Base-by-base conservation (phyloP, 805 yeast species). In the Candida montana region DNA sequence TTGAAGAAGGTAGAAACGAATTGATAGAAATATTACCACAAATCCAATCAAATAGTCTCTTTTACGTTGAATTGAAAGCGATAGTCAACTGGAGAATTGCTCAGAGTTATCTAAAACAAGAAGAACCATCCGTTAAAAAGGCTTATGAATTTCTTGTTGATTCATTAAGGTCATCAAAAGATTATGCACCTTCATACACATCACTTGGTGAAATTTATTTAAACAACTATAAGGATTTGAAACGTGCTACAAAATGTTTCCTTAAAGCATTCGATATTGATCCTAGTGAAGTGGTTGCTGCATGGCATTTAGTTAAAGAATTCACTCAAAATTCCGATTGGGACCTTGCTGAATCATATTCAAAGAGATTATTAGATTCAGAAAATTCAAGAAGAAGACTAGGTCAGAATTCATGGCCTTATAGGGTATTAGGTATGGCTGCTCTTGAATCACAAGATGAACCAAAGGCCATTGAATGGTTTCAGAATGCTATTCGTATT, bases 211-310 rank as follows among this genome's bases (percentile, higher is more conserved):
- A 72, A 37, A 68, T 87, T n/a, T 90, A 87, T 53, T 62, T 73
- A 4, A 71, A 74, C 2, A 65, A 72, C 44, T 79, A 71, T 45
- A 62, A 68, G 9, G 96, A 89, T 54, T 57, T 62, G 21, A 64
- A 65, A 0, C 74, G 93, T 36, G 95, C 97, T 0, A 79, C 80
- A 40, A 88, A 87, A 57, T 89, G 96, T 59, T 91, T 82, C 58
- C 79, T 82, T 58, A 86, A 81, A 54, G 96, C 98, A 0, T 85
- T 91, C 57, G 97, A 91, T 54, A 63, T 91, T 24, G 93, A 89
- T 59, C 73, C 81, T 0, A 75, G 82, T 12, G 95, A 93, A 55
- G 63, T 83, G 8, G 64, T 62, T 1, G 86, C 99, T 1, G 95
- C 95, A 0, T 71, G 73, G 50, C 75, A 76, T 45, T 69, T 93